These are phyloP conservation scores for Aquilaria agallochum DNA, from an alignment of 441 rosid genomes.

Conservation along the genomic window DNA sequence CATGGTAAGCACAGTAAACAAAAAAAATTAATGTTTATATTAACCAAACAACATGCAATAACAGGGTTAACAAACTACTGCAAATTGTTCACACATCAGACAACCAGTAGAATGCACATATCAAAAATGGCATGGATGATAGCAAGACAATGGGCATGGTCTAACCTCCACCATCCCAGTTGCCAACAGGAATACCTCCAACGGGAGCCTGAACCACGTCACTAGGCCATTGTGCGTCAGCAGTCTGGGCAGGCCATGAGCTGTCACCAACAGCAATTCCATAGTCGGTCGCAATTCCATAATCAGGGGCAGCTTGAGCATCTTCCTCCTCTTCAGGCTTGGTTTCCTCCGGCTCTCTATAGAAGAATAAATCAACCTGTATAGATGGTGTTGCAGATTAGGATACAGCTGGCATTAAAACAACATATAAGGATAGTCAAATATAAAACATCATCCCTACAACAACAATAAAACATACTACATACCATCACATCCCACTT, in stretches of 20 bases:
- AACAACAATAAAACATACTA: background rate
- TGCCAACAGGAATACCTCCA: constrained; percentile 38
- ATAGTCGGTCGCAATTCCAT: constrained; percentile 35
- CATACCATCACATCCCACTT: constrained; percentile 96
- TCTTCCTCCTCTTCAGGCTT: constrained; percentile 82
- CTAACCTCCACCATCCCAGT: constrained; percentile 39
- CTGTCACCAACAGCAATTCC: constrained; percentile 28
- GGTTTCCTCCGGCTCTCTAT: constrained; percentile 89
- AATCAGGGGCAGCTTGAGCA: constrained; percentile 34
- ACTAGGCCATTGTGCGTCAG: constrained; percentile 50
- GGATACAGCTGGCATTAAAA: background rate
- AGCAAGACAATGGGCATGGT: background rate
- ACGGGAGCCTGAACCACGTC: constrained; percentile 45
- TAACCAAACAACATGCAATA: background rate
- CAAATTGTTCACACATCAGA: too few relatives aligned
- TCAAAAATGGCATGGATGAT: background rate
- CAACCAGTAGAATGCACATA: background rate
- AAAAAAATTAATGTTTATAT: background rate
- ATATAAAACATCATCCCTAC: background rate
- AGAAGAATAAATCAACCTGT: constrained; percentile 91
- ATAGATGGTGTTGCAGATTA: constrained; percentile 2
- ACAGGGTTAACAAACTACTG: background rate
- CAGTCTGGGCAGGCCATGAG: constrained; percentile 42
- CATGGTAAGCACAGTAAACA: background rate
- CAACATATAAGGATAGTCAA: background rate